phyloP scores from a whole-genome alignment of 1,284 basidiomycete genomes.

The Leccinum variabile region DNA sequence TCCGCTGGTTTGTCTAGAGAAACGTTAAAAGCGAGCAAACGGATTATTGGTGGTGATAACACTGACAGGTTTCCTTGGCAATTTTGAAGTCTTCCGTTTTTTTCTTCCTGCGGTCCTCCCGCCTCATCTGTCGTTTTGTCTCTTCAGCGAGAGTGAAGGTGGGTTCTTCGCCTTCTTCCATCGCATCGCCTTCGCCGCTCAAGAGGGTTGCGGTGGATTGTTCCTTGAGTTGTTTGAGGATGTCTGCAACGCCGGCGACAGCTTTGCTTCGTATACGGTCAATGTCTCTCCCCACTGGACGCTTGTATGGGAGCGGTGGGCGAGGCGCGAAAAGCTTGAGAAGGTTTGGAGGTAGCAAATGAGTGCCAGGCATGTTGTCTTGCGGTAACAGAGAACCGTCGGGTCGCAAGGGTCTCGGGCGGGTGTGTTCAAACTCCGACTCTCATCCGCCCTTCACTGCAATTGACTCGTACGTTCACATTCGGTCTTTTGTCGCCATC shows the following conservation, averaged over 20 bases:
- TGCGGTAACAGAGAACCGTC: slow-evolving; percentile 11
- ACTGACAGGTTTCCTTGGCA: slow-evolving; percentile 82
- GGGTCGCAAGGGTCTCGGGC: not conserved
- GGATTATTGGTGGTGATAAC: slow-evolving; percentile 2
- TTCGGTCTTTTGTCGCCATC: not conserved
- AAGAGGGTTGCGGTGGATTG: slow-evolving; percentile 70
- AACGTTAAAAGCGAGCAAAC: slow-evolving; percentile 15
- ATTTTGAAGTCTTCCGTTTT: slow-evolving; percentile 78
- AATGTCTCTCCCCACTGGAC: slow-evolving; percentile 82
- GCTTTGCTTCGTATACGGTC: slow-evolving; percentile 70
- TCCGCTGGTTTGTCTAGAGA: slow-evolving; percentile 83
- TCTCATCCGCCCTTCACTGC: slow-evolving; percentile 9
- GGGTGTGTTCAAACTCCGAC: slow-evolving; percentile 33
- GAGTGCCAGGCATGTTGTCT: slow-evolving; percentile 71
- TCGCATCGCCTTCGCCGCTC: slow-evolving; percentile 53
- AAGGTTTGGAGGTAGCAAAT: slow-evolving; percentile 90
- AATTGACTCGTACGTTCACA: slow-evolving; percentile 4
- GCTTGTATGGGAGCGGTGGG: slow-evolving; percentile 80
- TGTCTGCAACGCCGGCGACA: slow-evolving; percentile 69
- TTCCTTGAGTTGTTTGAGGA: slow-evolving; percentile 76
- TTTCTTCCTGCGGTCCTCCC: slow-evolving; percentile 80
- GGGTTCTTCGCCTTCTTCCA: slow-evolving; percentile 82
- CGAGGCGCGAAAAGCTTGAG: slow-evolving; percentile 93
- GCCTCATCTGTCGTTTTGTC: slow-evolving; percentile 71
- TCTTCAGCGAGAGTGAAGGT: slow-evolving; percentile 77